phyloP scores from a whole-genome alignment of 1,284 basidiomycete species.

The Bjerkandera adusta region DNA sequence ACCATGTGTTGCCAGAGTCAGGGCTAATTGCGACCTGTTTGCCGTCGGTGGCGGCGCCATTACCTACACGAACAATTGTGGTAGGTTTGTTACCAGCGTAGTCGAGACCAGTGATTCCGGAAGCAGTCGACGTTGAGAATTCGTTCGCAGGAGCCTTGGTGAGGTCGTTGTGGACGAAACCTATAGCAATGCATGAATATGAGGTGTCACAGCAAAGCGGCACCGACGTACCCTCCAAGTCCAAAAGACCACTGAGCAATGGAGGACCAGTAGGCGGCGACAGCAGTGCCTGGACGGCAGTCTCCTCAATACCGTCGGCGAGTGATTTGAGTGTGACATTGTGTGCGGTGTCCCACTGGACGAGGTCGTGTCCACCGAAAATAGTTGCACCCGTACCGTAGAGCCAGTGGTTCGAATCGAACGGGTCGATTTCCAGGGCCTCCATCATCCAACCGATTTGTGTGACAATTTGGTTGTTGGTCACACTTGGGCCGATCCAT shows the following conservation, averaged over 20 bases:
- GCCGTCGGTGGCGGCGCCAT: slow-evolving; percentile 29
- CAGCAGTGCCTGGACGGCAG: slow-evolving; percentile 51
- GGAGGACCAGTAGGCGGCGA: slow-evolving; percentile 47
- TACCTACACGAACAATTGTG: slow-evolving; percentile 55
- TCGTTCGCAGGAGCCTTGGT: slow-evolving; percentile 39
- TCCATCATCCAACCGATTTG: slow-evolving; percentile 42
- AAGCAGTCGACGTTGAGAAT: slow-evolving; percentile 50
- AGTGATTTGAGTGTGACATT: slow-evolving; percentile 59
- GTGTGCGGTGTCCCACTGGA: slow-evolving; percentile 55
- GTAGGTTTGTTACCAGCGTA: slow-evolving; percentile 55
- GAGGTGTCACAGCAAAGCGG: neutral
- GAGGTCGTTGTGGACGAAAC: slow-evolving; percentile 45
- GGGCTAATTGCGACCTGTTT: slow-evolving; percentile 53
- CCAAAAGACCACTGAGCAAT: slow-evolving; percentile 55
- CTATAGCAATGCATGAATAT: slow-evolving; percentile 10
- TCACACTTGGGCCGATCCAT: slow-evolving; percentile 51
- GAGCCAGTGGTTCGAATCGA: slow-evolving; percentile 65
- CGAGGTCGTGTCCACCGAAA: slow-evolving; percentile 54
- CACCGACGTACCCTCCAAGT: slow-evolving; percentile 44
- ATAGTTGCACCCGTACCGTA: slow-evolving; percentile 62
- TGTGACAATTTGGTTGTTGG: slow-evolving; percentile 40
- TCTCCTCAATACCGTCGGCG: slow-evolving; percentile 66
- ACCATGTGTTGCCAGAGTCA: slow-evolving; percentile 55
- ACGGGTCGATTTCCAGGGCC: slow-evolving; percentile 57
- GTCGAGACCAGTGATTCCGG: slow-evolving; percentile 52